phyloP scores from a whole-genome alignment of 169 alveolate genomes.

The Neospora caninum region DNA sequence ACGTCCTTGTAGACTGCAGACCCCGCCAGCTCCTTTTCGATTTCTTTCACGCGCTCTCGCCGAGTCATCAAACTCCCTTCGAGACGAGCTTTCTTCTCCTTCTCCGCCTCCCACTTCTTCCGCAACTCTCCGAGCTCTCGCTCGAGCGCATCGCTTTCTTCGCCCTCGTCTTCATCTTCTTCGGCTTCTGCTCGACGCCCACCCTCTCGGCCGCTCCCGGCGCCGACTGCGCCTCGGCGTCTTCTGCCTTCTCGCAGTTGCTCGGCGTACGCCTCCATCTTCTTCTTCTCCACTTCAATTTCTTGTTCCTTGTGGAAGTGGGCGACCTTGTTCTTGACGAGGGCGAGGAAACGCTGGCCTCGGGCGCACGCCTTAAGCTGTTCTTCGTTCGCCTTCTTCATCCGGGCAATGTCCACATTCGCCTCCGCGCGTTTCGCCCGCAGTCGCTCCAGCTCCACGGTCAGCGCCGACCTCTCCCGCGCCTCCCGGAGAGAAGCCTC shows the following conservation, averaged over 20 bases:
- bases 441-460: background rate
- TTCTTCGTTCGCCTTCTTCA: background rate
- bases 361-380: background rate
- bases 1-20: background rate
- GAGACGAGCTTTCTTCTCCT: background rate
- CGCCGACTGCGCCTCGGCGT: background rate
- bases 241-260: background rate
- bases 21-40: background rate
- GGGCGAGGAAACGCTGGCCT: conserved; percentile 5
- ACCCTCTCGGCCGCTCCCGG: background rate
- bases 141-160: background rate
- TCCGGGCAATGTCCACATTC: background rate
- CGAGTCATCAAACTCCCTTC: background rate
- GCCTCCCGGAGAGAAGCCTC: background rate
- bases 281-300: background rate
- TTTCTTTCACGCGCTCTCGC: background rate
- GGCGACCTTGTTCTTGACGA: background rate
- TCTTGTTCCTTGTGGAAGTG: background rate
- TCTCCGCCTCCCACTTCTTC: background rate
- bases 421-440: background rate
- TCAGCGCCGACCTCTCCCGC: background rate
- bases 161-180: background rate
- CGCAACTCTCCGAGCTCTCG: background rate
- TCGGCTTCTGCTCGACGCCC: background rate
- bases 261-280: background rate